phyloP scores from a whole-genome alignment of 345 rosid species.

The Barbarea vulgaris region DNA sequence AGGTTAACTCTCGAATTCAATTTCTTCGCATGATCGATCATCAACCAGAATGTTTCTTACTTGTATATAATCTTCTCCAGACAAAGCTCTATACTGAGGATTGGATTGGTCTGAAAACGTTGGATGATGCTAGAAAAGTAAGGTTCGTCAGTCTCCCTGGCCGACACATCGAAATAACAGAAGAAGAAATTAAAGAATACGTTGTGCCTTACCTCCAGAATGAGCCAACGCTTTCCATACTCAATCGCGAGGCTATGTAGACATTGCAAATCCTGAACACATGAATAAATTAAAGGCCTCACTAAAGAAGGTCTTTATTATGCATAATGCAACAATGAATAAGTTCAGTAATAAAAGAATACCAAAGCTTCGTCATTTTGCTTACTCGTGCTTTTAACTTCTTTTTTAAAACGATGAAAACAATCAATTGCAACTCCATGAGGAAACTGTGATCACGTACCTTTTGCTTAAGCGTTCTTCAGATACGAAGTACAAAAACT shows the following conservation, averaged over 20 bases:
- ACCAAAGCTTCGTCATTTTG: neutral
- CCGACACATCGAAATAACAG: conserved; percentile 64
- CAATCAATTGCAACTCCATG: too few relatives aligned
- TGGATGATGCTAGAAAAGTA: conserved; percentile 71
- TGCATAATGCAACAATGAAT: neutral
- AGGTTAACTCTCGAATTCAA: conserved; percentile 44
- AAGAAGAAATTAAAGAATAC: conserved; percentile 44
- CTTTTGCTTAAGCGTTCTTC: too few relatives aligned
- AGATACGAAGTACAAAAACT: too few relatives aligned
- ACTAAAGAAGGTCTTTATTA: too few relatives aligned
- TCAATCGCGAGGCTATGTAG: neutral
- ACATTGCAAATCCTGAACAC: neutral
- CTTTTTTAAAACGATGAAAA: too few relatives aligned
- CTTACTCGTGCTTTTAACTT: too few relatives aligned
- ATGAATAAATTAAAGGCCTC: neutral
- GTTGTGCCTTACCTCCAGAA: conserved; percentile 62
- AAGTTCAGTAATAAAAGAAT: neutral
- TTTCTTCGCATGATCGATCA: neutral
- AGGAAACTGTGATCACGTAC: too few relatives aligned
- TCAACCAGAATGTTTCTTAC: neutral
- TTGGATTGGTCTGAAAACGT: conserved; percentile 80
- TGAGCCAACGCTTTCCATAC: neutral
- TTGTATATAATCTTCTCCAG: conserved; percentile 41
- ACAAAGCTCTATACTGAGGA: conserved; percentile 81
- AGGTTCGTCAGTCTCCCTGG: conserved; percentile 66